These are phyloP conservation scores for Diaporthe aspalathi DNA, from an alignment of 2,329 filamentous ascomycete genomes.

Conservation along the genomic window DNA sequence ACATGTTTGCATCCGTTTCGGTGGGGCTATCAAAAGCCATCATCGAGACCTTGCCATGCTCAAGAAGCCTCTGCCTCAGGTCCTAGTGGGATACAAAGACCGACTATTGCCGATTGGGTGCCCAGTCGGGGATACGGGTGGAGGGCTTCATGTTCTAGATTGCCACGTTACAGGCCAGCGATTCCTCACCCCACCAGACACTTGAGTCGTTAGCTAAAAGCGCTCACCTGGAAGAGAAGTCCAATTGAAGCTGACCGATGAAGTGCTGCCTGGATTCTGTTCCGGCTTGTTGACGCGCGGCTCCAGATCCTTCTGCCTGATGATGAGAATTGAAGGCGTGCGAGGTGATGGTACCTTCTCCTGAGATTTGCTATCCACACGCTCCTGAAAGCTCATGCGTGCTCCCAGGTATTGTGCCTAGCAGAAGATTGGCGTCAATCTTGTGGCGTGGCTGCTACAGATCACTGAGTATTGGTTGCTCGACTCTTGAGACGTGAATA, in stretches of 20 bases:
- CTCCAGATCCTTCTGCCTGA: slow-evolving; percentile 5
- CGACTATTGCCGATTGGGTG: neutral
- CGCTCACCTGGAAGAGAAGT: no score
- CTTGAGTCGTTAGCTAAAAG: no score
- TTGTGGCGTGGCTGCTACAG: neutral
- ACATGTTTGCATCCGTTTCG: neutral
- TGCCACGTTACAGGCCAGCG: no score
- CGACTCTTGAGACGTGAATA: neutral
- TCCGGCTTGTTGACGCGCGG: neutral
- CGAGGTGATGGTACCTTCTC: neutral
- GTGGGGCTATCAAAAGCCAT: neutral
- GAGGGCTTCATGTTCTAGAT: no score
- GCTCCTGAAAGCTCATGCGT: neutral
- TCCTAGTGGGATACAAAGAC: neutral
- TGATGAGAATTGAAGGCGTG: neutral
- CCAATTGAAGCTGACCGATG: no score
- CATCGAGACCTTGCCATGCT: neutral
- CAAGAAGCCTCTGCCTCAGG: neutral
- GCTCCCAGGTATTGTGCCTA: neutral
- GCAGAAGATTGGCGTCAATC: neutral
- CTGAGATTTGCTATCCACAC: neutral
- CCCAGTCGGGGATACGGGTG: neutral
- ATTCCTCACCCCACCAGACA: no score
- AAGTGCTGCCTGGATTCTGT: neutral
- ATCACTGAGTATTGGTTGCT: neutral